phyloP scores from a whole-genome alignment of 139 green algal genomes.

The Micractinium sp. region DNA sequence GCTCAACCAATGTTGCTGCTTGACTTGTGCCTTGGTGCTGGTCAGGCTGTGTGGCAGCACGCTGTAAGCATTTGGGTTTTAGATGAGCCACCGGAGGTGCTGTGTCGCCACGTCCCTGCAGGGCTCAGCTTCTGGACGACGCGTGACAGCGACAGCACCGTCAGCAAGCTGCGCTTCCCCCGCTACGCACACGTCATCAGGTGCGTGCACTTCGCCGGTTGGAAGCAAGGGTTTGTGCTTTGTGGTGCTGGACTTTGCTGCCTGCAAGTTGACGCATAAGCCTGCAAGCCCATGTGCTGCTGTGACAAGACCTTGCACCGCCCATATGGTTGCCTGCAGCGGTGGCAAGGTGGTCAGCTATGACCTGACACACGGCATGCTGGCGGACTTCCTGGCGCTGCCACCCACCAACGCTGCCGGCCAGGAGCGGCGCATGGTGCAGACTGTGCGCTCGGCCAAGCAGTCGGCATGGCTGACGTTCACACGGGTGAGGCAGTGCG shows the following conservation, averaged over 20 bases:
- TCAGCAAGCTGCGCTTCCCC: slow-evolving; percentile 48
- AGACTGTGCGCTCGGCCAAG: slow-evolving; percentile 19
- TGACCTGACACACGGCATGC: slow-evolving; percentile 51
- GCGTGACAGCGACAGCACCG: slow-evolving; percentile 26
- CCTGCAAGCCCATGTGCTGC: too few relatives aligned
- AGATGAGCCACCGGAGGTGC: neutral
- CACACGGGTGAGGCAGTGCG: neutral
- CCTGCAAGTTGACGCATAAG: neutral
- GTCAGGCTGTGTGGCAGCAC: neutral
- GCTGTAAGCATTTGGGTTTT: neutral
- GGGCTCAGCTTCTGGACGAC: slow-evolving; percentile 45
- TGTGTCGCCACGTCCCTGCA: neutral
- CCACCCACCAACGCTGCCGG: slow-evolving; percentile 15
- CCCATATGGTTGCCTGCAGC: neutral
- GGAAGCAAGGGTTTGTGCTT: neutral
- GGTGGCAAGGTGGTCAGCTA: slow-evolving; percentile 30
- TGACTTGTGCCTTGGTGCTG: neutral
- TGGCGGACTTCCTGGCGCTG: slow-evolving; percentile 32
- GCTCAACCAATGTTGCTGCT: neutral
- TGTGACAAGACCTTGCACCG: too few relatives aligned
- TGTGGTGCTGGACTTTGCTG: neutral
- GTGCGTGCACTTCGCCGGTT: neutral
- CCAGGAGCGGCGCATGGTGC: slow-evolving; percentile 30
- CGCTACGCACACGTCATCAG: slow-evolving; percentile 39
- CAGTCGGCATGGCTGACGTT: slow-evolving; percentile 37